phyloP scores from a whole-genome alignment of 176 grass and related monocot species.

The Hordeum vulgare region DNA sequence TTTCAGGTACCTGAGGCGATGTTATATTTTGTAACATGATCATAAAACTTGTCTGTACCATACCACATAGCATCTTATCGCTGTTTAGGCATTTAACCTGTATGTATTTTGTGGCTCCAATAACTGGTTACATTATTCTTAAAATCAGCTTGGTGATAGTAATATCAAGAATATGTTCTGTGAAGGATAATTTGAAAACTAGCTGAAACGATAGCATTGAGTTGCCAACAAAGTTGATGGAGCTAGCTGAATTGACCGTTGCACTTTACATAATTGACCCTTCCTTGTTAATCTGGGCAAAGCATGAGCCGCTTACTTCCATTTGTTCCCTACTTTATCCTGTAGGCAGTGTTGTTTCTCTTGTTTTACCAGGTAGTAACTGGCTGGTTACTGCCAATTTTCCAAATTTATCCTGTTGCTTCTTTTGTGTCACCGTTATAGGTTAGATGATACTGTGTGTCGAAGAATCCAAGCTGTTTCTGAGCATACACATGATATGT shows the following conservation, averaged over 20 bases:
- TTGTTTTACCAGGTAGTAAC: background rate
- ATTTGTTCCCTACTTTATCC: background rate
- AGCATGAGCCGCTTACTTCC: background rate
- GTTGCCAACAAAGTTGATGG: background rate
- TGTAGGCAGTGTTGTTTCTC: background rate
- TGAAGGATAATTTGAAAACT: background rate
- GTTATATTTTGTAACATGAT: background rate
- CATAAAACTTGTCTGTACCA: background rate
- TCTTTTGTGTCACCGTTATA: background rate
- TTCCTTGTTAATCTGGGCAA: background rate
- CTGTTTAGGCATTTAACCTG: background rate
- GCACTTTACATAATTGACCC: background rate
- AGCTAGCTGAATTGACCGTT: background rate
- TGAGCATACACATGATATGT: background rate
- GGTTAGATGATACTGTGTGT: background rate
- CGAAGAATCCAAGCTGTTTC: background rate
- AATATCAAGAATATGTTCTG: background rate
- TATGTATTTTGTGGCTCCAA: background rate
- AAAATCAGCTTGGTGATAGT: background rate
- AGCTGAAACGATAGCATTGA: background rate
- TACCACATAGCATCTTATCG: background rate
- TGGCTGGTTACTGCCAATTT: background rate
- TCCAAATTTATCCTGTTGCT: background rate
- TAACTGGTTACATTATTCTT: background rate
- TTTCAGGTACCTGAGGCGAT: conserved; percentile 50